phyloP scores from a whole-genome alignment of 148 eudicot genomes.

The Heliosperma pusillum region DNA sequence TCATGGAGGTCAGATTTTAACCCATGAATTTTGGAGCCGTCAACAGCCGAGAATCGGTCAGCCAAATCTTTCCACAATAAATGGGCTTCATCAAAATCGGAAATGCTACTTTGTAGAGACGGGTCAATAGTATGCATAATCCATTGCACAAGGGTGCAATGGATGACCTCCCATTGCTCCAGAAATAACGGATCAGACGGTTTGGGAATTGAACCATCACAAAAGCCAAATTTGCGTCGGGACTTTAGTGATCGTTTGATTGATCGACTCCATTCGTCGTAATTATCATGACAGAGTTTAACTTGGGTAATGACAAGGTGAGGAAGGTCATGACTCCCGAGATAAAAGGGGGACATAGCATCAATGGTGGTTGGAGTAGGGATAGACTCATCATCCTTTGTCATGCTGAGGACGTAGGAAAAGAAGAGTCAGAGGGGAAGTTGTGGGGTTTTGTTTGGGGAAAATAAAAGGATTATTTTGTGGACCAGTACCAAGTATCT shows the following conservation, averaged over 20 bases:
- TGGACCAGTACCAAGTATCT: no score
- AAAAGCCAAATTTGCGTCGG: neutral
- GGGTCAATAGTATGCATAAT: neutral
- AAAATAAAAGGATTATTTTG: no score
- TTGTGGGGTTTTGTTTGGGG: no score
- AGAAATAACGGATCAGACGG: neutral
- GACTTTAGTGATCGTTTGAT: neutral
- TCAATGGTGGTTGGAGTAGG: neutral
- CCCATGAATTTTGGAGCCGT: neutral
- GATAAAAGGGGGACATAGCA: no score
- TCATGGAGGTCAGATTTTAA: neutral
- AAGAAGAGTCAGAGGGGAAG: no score
- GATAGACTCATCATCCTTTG: no score
- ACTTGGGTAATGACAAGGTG: no score
- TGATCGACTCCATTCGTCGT: neutral
- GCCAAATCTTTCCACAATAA: neutral
- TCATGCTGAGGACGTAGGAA: no score
- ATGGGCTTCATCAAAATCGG: neutral
- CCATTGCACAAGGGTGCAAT: neutral
- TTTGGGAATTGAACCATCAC: neutral
- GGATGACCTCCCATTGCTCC: neutral
- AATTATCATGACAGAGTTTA: neutral
- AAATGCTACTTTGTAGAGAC: neutral
- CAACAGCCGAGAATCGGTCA: neutral
- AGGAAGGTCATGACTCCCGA: no score